These are phyloP conservation scores for Alternaria infectoria DNA, from an alignment of 2,329 filamentous ascomycete genomes.

Conservation along the genomic window DNA sequence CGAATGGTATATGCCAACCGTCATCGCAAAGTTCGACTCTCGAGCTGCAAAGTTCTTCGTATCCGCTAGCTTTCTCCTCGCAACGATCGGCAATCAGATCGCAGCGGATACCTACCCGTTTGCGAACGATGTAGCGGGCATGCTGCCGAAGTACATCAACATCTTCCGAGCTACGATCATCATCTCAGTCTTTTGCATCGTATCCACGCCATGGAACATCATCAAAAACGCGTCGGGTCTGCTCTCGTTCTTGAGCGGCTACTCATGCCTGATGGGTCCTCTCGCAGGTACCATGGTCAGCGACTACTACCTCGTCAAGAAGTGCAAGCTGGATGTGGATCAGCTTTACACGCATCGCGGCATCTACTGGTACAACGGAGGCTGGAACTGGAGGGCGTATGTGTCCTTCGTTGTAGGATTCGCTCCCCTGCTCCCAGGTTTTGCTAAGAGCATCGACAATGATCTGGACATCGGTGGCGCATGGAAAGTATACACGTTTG, in stretches of 20 bases:
- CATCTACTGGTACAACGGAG: slow-evolving; percentile 44
- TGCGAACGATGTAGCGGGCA: slow-evolving; percentile 43
- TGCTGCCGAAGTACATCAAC: slow-evolving; percentile 46
- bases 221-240: slow-evolving; percentile 45
- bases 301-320: slow-evolving; percentile 47
- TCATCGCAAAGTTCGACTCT: slow-evolving; percentile 54
- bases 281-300: slow-evolving; percentile 44
- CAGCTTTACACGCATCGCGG: slow-evolving; percentile 41
- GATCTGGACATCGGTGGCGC: slow-evolving; percentile 48
- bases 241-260: slow-evolving; percentile 45
- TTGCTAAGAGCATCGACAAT: slow-evolving; percentile 48
- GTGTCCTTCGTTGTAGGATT: slow-evolving; percentile 41
- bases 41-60: slow-evolving; percentile 53
- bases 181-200: slow-evolving; percentile 44
- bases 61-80: slow-evolving; percentile 50
- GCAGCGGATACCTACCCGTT: slow-evolving; percentile 50
- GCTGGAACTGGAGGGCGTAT: slow-evolving; percentile 46
- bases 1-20: slow-evolving; percentile 58
- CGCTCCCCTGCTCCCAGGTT: slow-evolving; percentile 46
- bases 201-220: slow-evolving; percentile 47
- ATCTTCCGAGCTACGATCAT: slow-evolving; percentile 45
- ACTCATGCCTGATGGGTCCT: slow-evolving; percentile 47
- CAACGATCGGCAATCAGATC: slow-evolving; percentile 53
- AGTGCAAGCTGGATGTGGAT: slow-evolving; percentile 42
- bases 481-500: slow-evolving; percentile 53